Evolutionary conservation across 495 filamentous ascomycete species (phyloP).

Genomic region (Penicillium lagena): DNA sequence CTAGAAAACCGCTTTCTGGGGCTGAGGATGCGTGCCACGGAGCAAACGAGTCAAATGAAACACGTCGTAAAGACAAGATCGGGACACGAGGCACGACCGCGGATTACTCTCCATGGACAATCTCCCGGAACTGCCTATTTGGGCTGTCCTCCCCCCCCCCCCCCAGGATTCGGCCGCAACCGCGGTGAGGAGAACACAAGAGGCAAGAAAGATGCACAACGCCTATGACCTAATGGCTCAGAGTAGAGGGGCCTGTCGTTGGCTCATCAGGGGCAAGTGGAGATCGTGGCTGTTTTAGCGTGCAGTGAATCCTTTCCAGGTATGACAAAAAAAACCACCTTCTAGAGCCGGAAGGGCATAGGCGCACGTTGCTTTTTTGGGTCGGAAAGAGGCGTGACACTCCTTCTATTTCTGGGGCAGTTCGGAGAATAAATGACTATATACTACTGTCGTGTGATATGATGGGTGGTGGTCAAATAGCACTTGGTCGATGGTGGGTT

Average conservation of each 20-base stretch:
- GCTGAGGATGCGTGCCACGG: conserved; percentile 3
- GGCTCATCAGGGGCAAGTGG: neutral
- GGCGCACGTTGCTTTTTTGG: no score
- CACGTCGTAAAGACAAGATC: neutral
- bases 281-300: neutral
- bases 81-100: neutral
- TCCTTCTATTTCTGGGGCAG: no score
- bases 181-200: neutral
- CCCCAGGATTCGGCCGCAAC: conserved; percentile 14
- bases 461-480: no score
- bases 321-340: no score
- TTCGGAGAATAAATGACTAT: no score
- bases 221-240: neutral
- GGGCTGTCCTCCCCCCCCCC: conserved; percentile 10
- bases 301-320: neutral
- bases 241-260: no score
- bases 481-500: no score
- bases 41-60: neutral
- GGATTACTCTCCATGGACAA: neutral
- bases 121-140: conserved; percentile 13
- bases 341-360: no score
- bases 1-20: neutral
- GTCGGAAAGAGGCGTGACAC: no score
- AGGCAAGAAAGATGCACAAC: conserved; percentile 1
- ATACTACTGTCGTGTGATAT: no score